phyloP scores from a whole-genome alignment of 768 basidiomycete genomes.

The Psilocybe subaeruginosa region DNA sequence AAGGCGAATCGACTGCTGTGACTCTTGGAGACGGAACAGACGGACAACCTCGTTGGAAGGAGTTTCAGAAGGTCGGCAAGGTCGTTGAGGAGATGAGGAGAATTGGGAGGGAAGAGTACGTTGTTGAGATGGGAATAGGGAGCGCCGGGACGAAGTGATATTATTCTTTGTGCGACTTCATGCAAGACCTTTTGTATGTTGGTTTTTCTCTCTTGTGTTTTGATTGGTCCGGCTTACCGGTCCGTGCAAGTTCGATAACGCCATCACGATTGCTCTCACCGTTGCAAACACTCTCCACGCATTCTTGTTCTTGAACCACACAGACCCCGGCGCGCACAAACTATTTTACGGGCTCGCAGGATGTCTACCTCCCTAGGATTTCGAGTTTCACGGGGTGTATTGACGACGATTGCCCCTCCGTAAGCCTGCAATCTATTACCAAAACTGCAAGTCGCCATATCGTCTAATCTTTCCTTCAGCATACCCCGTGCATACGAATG shows the following conservation, averaged over 20 bases:
- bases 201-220: background rate
- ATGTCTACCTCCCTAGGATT: conserved; percentile 29
- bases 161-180: background rate
- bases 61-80: conserved; percentile 71
- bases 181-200: background rate
- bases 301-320: background rate
- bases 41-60: conserved; percentile 46
- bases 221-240: conserved; percentile 6
- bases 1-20: background rate
- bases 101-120: conserved; percentile 54
- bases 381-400: conserved; percentile 41
- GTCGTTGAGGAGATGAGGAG: conserved; percentile 68
- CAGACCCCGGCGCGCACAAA: background rate
- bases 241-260: conserved; percentile 8
- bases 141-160: conserved; percentile 27
- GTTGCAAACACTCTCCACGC: background rate
- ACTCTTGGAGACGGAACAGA: background rate
- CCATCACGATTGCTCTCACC: conserved; percentile 6
- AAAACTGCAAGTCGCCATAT: background rate
- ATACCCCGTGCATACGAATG: conserved; percentile 64
- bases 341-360: background rate
- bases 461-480: conserved; percentile 29
- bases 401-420: conserved; percentile 52
- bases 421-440: conserved; percentile 23
- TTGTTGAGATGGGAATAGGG: conserved; percentile 72